Conservation (phyloP, 257 asterid genomes). For the Solanum pimpinellifolium region DNA sequence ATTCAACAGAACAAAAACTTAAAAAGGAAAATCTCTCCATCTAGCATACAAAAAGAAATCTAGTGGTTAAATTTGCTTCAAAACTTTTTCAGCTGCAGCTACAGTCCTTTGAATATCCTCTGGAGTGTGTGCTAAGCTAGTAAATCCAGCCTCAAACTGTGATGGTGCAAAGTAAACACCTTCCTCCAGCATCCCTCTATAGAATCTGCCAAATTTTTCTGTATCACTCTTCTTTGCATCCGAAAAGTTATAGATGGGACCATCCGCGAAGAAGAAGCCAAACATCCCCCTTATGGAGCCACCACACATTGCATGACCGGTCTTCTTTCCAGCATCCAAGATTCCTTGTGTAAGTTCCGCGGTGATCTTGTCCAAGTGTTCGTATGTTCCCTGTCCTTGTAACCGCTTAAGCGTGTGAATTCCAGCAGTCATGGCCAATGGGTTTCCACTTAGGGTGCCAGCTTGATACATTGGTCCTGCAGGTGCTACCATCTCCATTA, state of each 20-base stretch:
- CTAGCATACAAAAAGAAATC: not conserved
- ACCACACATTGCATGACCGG: constrained; percentile 86
- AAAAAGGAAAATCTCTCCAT: not conserved
- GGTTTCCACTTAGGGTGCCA: constrained; percentile 95
- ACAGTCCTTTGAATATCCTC: constrained; percentile 76
- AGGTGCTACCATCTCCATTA: constrained; percentile 99
- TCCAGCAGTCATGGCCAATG: constrained; percentile 98
- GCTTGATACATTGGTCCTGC: constrained; percentile 99
- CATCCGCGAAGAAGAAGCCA: constrained; percentile 86
- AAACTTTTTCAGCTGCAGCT: constrained; percentile 85
- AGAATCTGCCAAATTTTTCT: constrained; percentile 64
- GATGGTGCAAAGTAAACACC: constrained; percentile 96
- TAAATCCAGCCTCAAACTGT: constrained; percentile 97
- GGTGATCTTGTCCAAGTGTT: constrained; percentile 59
- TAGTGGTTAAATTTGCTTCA: constrained; percentile 7
- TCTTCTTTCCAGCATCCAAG: constrained; percentile 73
- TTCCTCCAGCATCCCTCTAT: constrained; percentile 85
- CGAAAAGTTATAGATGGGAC: constrained; percentile 66
- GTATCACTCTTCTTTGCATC: constrained; percentile 96
- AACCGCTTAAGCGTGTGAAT: constrained; percentile 87
- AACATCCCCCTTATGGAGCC: constrained; percentile 86
- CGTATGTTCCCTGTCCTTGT: constrained; percentile 58
- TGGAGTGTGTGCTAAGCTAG: constrained; percentile 69
- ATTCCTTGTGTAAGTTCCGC: constrained; percentile 63
- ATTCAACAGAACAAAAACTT: not conserved